Conservation (phyloP, 805 yeast species). For the Teunomyces panamensis region DNA sequence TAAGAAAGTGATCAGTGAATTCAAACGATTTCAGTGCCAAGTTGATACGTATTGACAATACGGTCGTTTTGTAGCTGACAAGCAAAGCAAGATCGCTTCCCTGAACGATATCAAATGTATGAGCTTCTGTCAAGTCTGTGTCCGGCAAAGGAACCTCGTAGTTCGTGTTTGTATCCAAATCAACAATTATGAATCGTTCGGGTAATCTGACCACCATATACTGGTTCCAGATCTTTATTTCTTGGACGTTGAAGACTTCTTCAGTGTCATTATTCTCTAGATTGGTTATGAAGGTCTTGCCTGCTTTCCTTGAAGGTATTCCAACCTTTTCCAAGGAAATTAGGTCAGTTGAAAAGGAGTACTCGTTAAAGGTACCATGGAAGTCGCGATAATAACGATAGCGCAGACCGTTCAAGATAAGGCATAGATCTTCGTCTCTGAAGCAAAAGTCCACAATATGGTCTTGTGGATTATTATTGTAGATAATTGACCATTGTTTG, state of each 20-base stretch:
- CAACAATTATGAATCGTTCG: conserved; percentile 30
- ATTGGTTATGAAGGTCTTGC: conserved; percentile 24
- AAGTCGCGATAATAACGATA: conserved; percentile 63
- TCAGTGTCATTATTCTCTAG: conserved; percentile 31
- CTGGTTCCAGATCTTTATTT: conserved; percentile 31
- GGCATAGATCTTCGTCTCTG: conserved; percentile 50
- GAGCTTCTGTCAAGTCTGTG: background rate
- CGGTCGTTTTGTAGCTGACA: conserved; percentile 26
- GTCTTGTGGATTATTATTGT: conserved; percentile 46
- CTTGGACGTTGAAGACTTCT: conserved; percentile 23
- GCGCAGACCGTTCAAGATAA: conserved; percentile 51
- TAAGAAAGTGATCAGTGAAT: conserved; percentile 34
- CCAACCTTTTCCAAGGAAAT: conserved; percentile 14
- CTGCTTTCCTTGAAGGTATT: background rate
- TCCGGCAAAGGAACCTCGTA: conserved; percentile 33
- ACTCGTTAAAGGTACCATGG: conserved; percentile 63
- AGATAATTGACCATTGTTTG: conserved; percentile 35
- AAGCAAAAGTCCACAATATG: conserved; percentile 53
- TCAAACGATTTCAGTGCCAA: conserved; percentile 20
- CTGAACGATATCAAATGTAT: background rate
- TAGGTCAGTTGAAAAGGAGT: conserved; percentile 21
- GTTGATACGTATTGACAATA: conserved; percentile 25
- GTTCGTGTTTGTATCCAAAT: conserved; percentile 39
- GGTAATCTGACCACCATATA: conserved; percentile 45
- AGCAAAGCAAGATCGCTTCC: conserved; percentile 15